These are phyloP conservation scores for Aspergillus vadensis DNA, from an alignment of 2,329 filamentous ascomycete species.

Conservation along the genomic window DNA sequence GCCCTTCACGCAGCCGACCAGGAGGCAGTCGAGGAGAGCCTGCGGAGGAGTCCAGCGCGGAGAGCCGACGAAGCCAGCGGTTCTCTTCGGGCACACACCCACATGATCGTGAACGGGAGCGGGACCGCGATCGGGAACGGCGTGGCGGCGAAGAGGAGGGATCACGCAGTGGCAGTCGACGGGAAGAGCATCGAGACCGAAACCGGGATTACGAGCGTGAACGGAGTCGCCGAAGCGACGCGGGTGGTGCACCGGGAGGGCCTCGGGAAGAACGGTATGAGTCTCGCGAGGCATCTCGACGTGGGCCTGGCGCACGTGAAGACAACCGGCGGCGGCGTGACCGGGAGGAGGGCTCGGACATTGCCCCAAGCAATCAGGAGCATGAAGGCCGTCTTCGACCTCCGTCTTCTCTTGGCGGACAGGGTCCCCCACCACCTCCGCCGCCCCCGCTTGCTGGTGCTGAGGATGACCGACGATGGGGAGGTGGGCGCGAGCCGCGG, in stretches of 20 bases:
- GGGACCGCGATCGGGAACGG: slow-evolving; percentile 30
- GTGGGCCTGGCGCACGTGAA: slow-evolving; percentile 35
- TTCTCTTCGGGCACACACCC: slow-evolving; percentile 26
- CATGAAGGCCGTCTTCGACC: slow-evolving; percentile 38
- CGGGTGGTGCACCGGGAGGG: slow-evolving; percentile 15
- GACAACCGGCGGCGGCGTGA: slow-evolving; percentile 40
- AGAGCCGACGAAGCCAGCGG: slow-evolving; percentile 36
- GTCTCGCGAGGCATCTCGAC: slow-evolving; percentile 35
- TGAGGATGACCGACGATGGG: slow-evolving; percentile 40
- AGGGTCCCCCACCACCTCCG: slow-evolving; percentile 33
- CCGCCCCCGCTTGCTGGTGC: slow-evolving; percentile 28
- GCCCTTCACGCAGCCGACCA: slow-evolving; percentile 30
- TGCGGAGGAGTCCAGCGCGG: slow-evolving; percentile 37
- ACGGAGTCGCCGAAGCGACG: slow-evolving; percentile 37
- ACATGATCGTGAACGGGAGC: slow-evolving; percentile 34
- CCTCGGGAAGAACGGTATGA: slow-evolving; percentile 29
- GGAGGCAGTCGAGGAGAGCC: slow-evolving; percentile 35
- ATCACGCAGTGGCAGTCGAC: slow-evolving; percentile 31
- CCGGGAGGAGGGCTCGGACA: slow-evolving; percentile 34
- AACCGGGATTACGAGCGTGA: slow-evolving; percentile 36
- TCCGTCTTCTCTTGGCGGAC: slow-evolving; percentile 35
- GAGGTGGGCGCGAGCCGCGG: slow-evolving; percentile 37
- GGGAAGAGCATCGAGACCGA: slow-evolving; percentile 42
- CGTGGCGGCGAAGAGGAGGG: slow-evolving; percentile 33
- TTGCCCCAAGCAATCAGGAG: slow-evolving; percentile 29